These are phyloP conservation scores for Osmozyma mogii DNA, from an alignment of 805 yeast genomes.

Conservation along the genomic window DNA sequence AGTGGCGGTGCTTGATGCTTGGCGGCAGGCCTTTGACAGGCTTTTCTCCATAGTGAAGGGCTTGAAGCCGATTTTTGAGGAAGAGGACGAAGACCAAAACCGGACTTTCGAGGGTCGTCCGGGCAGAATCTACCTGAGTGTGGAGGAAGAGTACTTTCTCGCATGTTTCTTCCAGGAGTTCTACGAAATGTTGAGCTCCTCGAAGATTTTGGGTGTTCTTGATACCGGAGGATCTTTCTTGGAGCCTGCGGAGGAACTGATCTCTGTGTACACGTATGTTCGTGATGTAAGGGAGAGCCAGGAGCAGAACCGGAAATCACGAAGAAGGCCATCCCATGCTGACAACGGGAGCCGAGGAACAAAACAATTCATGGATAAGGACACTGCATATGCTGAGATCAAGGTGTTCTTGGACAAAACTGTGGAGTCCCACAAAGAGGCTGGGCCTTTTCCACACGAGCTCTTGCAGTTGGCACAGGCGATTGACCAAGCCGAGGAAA, in stretches of 20 bases:
- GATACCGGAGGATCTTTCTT: not conserved
- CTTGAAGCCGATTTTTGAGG: not conserved
- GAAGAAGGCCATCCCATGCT: not conserved
- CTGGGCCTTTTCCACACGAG: not conserved
- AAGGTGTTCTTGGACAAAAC: not conserved
- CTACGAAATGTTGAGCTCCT: not conserved
- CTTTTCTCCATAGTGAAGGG: constrained; percentile 1
- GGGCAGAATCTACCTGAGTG: constrained; percentile 1
- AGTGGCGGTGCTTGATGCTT: not conserved
- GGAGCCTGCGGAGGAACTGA: constrained; percentile 1
- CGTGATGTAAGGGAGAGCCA: no score
- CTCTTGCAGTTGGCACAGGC: constrained; percentile 1
- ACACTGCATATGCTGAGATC: not conserved
- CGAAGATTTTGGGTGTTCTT: not conserved
- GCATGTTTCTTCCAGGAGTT: constrained; percentile 1
- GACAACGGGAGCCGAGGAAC: no score
- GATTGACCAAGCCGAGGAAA: not conserved
- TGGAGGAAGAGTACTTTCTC: constrained; percentile 1
- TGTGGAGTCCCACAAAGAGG: no score
- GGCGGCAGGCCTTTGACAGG: constrained; percentile 1
- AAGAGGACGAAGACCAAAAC: not conserved
- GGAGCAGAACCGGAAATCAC: not conserved
- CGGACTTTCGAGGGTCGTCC: constrained; percentile 1
- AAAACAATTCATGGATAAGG: not conserved
- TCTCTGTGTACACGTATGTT: constrained; percentile 1